Percentiles rank a stretch among this genome's conserved stretches.
phyloP scores from a whole-genome alignment of 345 rosid genomes.

The Limnanthes douglasii region DNA sequence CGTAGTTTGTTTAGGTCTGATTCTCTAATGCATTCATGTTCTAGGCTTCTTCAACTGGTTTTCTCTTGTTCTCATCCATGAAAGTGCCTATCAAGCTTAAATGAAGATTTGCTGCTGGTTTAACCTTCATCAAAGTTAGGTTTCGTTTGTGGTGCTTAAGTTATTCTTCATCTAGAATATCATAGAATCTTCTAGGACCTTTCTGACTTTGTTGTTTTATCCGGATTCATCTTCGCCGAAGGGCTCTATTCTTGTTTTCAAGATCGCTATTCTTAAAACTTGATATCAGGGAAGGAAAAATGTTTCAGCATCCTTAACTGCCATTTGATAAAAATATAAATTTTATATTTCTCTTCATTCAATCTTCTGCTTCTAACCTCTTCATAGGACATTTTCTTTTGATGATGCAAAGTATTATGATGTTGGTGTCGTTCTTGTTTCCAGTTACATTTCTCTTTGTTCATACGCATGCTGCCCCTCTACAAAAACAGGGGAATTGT shows the following conservation, averaged over 20 bases:
- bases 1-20: constrained; percentile 22
- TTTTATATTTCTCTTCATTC: constrained; percentile 14
- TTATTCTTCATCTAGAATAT: constrained; percentile 18
- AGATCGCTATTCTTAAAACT: constrained; percentile 12
- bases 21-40: constrained; percentile 11
- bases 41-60: constrained; percentile 21
- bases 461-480: neutral
- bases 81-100: constrained; percentile 20
- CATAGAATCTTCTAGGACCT: constrained; percentile 35
- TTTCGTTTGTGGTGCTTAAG: constrained; percentile 13
- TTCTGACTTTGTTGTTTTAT: constrained; percentile 23
- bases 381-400: constrained; percentile 9
- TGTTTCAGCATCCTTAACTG: constrained; percentile 11
- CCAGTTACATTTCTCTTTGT: constrained; percentile 5
- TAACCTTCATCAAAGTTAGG: constrained; percentile 15
- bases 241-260: constrained; percentile 17
- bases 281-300: constrained; percentile 10
- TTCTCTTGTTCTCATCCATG: constrained; percentile 18
- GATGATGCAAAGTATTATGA: constrained; percentile 4
- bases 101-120: constrained; percentile 15
- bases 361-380: constrained; percentile 14
- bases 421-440: constrained; percentile 9
- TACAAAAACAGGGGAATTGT: neutral
- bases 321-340: constrained; percentile 12
- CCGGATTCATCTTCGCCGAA: constrained; percentile 16